Evolutionary conservation across 768 basidiomycete species (phyloP), one percentile per base, ranked within the genome.

Genomic region (Boletales sp.): DNA sequence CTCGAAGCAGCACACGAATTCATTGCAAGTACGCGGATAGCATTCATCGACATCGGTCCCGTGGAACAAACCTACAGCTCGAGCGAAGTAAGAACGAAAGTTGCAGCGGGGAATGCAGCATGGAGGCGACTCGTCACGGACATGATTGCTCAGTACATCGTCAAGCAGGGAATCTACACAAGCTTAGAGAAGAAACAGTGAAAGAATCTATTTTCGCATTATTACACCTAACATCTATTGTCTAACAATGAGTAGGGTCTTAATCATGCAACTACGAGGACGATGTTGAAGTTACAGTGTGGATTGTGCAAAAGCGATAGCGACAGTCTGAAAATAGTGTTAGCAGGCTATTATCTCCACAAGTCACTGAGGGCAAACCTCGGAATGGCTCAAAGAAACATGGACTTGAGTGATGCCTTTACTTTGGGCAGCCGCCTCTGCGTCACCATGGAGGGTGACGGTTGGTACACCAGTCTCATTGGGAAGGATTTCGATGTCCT

Each of bases 401-500:
- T 90, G 74, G 56, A 95, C 76, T 58, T 79, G 82, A 13, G 72
- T 76, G 66, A 98, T 78, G 45, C 86, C 85, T 72, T 86, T 88
- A 41, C 70, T 74, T 10, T 77, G 72, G 35, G 94, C 94, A 48
- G 84, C 84, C 3, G 70, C 66, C 66, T 85, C 76, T 30, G 92
- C 94, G 40, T 93, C 87, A 7, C 90, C 90, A 58, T 88, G 83
- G 18, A 94, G 77, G 47, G 60, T 72, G 35, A 95, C 90, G 10
- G 74, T 77, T 2, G 95, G 95, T 18, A 76, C 88, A 21, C 94
- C 94, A n/a, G 77, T 74, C 38, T 75, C 74, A 62, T 86, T 80
- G 41, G 88, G 84, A 51, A 95, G 74, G 60, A 98, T 94, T 70
- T 98, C 96, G 52, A 99, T 98, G 57, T 98, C 94, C 71, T 90